Conservation (phyloP, 495 filamentous ascomycete genomes). For the Trichoderma reesei region DNA sequence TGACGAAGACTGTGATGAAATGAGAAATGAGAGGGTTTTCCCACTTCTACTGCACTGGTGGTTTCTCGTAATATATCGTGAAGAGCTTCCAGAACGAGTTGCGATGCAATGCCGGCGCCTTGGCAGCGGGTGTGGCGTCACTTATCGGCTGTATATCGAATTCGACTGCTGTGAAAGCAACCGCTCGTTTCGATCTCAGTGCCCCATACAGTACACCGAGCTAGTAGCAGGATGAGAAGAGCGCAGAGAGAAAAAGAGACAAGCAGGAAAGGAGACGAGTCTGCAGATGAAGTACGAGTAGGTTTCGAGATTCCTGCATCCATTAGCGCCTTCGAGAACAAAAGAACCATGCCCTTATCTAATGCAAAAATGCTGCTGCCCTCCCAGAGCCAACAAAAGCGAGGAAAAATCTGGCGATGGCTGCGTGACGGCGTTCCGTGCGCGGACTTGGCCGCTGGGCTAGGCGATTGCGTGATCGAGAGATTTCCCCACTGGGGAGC, state of each 20-base stretch:
- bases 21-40: neutral
- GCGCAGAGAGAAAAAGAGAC: neutral
- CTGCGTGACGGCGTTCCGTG: neutral
- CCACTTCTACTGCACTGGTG: neutral
- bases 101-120: neutral
- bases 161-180: neutral
- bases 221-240: neutral
- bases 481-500: neutral
- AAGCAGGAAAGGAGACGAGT: neutral
- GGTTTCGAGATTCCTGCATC: neutral
- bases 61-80: neutral
- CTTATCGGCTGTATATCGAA: neutral
- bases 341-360: neutral
- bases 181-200: neutral
- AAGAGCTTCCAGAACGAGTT: neutral
- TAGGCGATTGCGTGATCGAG: conserved; percentile 5
- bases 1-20: neutral
- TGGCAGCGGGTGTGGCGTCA: conserved; percentile 4
- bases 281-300: neutral
- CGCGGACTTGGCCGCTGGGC: conserved; percentile 1
- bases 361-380: neutral
- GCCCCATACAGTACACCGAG: neutral
- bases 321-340: conserved; percentile 1
- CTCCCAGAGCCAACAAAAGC: neutral
- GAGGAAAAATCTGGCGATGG: conserved; percentile 1